phyloP scores from a whole-genome alignment of 441 rosid species.

The Pelargonium fulgidum region DNA sequence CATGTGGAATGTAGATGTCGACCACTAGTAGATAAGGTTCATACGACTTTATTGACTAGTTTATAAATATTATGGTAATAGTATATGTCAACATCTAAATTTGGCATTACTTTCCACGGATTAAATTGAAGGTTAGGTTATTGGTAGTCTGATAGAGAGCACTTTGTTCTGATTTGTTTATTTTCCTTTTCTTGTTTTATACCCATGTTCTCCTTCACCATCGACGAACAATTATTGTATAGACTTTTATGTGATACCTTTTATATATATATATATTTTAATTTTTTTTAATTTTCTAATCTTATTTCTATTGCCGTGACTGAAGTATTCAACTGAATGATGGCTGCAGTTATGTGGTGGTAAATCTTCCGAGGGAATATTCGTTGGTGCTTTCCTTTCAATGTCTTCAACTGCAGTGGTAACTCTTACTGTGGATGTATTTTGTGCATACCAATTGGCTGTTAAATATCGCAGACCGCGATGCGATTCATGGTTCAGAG shows the following conservation, averaged over 20 bases:
- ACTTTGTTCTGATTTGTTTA: background rate
- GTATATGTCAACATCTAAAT: too few species aligned
- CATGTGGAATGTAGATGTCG: too few species aligned
- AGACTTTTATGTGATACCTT: background rate
- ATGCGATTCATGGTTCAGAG: too few species aligned
- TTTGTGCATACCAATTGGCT: background rate
- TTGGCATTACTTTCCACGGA: too few species aligned
- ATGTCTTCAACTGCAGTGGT: slow-evolving; percentile 34
- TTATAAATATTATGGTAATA: too few species aligned
- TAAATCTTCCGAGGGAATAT: slow-evolving; percentile 28
- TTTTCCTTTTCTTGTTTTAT: background rate
- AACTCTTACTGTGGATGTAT: slow-evolving; percentile 5
- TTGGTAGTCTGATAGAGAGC: background rate
- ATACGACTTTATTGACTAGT: too few species aligned
- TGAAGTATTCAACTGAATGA: slow-evolving; percentile 1
- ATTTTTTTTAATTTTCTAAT: too few species aligned
- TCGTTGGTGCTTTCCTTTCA: slow-evolving; percentile 30
- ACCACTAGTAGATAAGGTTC: background rate
- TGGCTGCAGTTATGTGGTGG: slow-evolving; percentile 28
- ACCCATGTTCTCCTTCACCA: background rate
- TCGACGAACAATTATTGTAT: background rate
- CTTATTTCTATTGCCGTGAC: slow-evolving; percentile 13
- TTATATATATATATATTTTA: too few species aligned
- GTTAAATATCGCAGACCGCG: too few species aligned
- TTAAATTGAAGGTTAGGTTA: too few species aligned